phyloP scores from a whole-genome alignment of 169 alveolate genomes.

The Babesia gibsoni region DNA sequence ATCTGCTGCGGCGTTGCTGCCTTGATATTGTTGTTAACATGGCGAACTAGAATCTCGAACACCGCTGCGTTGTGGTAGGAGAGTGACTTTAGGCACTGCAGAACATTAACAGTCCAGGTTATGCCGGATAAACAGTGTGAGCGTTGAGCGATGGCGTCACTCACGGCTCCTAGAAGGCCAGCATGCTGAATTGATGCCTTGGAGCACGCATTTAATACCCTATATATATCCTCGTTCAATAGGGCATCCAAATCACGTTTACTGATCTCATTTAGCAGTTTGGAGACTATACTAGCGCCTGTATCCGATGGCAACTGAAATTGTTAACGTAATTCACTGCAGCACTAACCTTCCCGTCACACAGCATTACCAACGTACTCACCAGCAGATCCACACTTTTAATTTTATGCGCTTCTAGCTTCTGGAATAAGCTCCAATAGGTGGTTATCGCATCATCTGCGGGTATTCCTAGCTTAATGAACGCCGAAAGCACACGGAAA shows the following conservation, averaged over 20 bases:
- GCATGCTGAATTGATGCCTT: not conserved
- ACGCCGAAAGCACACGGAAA: not conserved
- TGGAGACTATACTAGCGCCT: not conserved
- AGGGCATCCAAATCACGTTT: constrained; percentile 11
- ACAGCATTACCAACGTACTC: not conserved
- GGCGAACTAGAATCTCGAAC: constrained; percentile 36
- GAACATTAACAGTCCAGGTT: not conserved
- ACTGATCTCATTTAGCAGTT: constrained; percentile 5
- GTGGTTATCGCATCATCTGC: not conserved
- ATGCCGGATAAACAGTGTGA: constrained; percentile 18
- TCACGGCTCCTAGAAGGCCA: constrained; percentile 11
- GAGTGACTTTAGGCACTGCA: constrained; percentile 5
- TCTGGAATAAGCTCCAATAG: not conserved
- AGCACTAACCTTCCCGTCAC: not conserved
- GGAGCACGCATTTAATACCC: not conserved
- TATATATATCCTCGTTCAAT: constrained; percentile 1
- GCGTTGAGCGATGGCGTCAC: constrained; percentile 22
- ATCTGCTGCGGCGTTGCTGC: constrained; percentile 5
- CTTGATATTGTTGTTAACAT: constrained; percentile 21
- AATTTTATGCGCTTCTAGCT: not conserved
- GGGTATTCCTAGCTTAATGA: not conserved
- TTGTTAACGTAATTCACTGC: not conserved
- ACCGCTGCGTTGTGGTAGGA: constrained; percentile 41
- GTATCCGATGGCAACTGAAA: not conserved
- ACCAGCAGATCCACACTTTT: not conserved